Base-by-base conservation (phyloP, 2,329 filamentous ascomycete species). In the Ceratocystis colombiana region DNA sequence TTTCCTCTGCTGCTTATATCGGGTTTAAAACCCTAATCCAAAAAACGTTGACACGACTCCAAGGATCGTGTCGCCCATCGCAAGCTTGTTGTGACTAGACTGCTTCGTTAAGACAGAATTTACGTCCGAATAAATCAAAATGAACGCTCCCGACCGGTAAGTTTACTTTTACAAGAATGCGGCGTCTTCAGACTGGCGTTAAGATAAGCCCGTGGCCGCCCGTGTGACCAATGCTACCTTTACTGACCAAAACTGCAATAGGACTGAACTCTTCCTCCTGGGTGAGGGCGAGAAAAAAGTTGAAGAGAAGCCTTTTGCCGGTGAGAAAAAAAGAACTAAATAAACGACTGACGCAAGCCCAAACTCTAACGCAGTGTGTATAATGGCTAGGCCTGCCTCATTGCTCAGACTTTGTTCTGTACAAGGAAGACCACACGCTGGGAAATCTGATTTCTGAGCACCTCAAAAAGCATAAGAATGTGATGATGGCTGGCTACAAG, bases 401-500 rank as follows among this genome's bases (percentile, higher is more conserved):
- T 75, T 91, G 89, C n/a, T 89, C 90, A 8, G 89, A 96, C 76
- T 99, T 99, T 79, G 86, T 90, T 68, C 86, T 99, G 77, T 90
- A 90, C 77, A 97, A 96, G 76, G 94, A 99, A 76, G 94, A 99
- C 72, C 93, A 96, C 77, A 96, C 93, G 0, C 84, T 99, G 30
- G 94, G 88, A 71, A 96, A 99, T 76, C 82, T 99, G 66, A 82
- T 99, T 66, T 84, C 88, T 61, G 87, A 90, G 72, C 89, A 93
- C 72, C 87, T 99, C 67, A 86, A 94, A 78, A 86, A 89, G 75
- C 88, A 90, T 72, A 83, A 85, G 20, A 87, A 95, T 74, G 88
- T 99, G 71, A 80, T 88, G 71, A 96, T 97, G 81, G 87, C 92
- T 68, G 94, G 88, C 12, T 99, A 99, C 81, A 95, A 95, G 77